phyloP scores from a whole-genome alignment of 768 basidiomycete genomes.

The Mycena galopus region DNA sequence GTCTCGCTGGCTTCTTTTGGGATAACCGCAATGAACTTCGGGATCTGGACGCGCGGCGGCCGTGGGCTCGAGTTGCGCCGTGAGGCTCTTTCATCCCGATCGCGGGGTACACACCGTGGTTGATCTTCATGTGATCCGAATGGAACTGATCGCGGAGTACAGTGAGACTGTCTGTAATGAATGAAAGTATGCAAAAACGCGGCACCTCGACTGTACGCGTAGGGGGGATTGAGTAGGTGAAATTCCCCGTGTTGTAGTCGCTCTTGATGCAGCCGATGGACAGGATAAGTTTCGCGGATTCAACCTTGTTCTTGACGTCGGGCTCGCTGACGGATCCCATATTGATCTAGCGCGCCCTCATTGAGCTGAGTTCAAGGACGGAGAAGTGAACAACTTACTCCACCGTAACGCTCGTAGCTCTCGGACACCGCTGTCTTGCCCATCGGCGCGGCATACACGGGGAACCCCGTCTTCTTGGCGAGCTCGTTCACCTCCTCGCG shows the following conservation, averaged over 20 bases:
- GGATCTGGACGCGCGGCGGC: slow-evolving; percentile 58
- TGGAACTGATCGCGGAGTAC: no score
- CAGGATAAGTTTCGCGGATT: slow-evolving; percentile 79
- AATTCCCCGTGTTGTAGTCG: slow-evolving; percentile 93
- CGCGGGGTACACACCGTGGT: slow-evolving; percentile 71
- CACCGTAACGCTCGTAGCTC: slow-evolving; percentile 79
- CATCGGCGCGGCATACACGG: slow-evolving; percentile 84
- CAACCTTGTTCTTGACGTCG: slow-evolving; percentile 76
- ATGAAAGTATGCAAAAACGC: no score
- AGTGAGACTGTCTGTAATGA: no score
- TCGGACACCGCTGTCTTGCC: slow-evolving; percentile 84
- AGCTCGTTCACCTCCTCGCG: slow-evolving; percentile 74
- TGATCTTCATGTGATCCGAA: slow-evolving; percentile 76
- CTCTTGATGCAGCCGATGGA: slow-evolving; percentile 78
- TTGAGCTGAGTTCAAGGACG: neutral
- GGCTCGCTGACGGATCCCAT: slow-evolving; percentile 79
- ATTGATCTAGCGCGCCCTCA: slow-evolving; percentile 65
- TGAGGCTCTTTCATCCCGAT: slow-evolving; percentile 84
- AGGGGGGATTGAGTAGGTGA: slow-evolving; percentile 78
- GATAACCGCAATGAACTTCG: slow-evolving; percentile 54
- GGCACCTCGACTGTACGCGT: slow-evolving; percentile 75
- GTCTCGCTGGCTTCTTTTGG: slow-evolving; percentile 63
- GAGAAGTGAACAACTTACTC: slow-evolving; percentile 61
- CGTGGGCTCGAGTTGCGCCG: slow-evolving; percentile 59
- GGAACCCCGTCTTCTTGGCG: slow-evolving; percentile 71